Evolutionary conservation across 2,329 filamentous ascomycete genomes (phyloP), one percentile per base, ranked within the genome.

Genomic region (Verticillium zaregamsianum): DNA sequence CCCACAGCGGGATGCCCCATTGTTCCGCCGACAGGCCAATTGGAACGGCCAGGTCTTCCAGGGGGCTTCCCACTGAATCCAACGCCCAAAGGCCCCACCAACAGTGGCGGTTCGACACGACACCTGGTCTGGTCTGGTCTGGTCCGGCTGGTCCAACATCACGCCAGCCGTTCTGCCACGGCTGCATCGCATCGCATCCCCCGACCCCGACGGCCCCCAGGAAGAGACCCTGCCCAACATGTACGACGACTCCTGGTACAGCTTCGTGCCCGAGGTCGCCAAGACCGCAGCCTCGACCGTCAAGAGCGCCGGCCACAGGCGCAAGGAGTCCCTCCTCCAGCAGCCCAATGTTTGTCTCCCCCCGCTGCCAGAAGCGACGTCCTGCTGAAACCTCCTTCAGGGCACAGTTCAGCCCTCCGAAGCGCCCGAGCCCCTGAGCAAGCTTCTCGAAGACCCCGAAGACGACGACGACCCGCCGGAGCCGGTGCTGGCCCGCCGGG

Each of bases 181-280:
- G 17, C 39, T 20, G 39, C 17, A 45, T 17, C 37, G 35, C 58
- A 61, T 59, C 57, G 52, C 62, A 63, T 7, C 14, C 12, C 37
- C 4, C 17, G 6, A 12, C 15, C 14, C 37, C 5, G 37, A 8
- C 15, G 4, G 37, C 15, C 37, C 37, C 15, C 14, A 12, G 37
- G 14, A 7, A 7, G n/a, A 49, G 7, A 49, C 4, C 45, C 8
- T 3, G 20, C 45, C 15, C 45, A 79, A 67, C 67, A 93, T 92
- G 90, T 91, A 91, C 74, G 91, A 94, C 76, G 91, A 94, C 75
- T 87, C 90, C 33, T 94, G 91, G 90, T 92, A 93, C 77, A 91
- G 84, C 72, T 89, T 92, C 71, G 86, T 91, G 66, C 85, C 90
- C 31, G 86, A 89, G 61, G 76, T 84, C 60, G 77, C 82, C 66